Percentiles rank a stretch among this genome's conserved stretches.
Evolutionary conservation across 73 alveolate genomes (phyloP).

Genomic region (Effrenium voratum): DNA sequence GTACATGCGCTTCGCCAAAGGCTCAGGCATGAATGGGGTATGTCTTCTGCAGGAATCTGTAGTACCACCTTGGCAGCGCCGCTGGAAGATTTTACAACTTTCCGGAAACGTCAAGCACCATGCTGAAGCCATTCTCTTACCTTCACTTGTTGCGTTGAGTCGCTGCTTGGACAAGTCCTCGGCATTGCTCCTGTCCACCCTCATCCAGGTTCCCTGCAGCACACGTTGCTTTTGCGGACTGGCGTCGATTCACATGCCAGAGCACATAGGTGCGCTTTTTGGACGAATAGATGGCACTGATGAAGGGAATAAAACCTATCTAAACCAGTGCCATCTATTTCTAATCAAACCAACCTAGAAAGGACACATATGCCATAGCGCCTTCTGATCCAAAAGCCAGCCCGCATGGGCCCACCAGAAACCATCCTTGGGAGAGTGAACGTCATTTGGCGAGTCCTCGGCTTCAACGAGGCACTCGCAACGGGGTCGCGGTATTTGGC

Average conservation of each 20-base stretch:
- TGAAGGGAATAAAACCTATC: too few species aligned
- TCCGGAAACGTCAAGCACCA: background rate
- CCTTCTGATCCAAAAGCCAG: slow-evolving; percentile 92
- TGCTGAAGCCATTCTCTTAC: background rate
- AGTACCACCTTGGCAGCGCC: slow-evolving; percentile 74
- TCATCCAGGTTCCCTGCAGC: slow-evolving; percentile 92
- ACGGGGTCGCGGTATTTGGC: background rate
- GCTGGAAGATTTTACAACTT: background rate
- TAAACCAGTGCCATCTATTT: too few species aligned
- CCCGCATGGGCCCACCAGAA: slow-evolving; percentile 94
- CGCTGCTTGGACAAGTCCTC: slow-evolving; percentile 69
- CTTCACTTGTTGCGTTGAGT: slow-evolving; percentile 15
- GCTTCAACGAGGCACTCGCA: background rate
- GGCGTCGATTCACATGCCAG: too few species aligned
- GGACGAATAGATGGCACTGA: too few species aligned
- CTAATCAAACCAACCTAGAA: too few species aligned
- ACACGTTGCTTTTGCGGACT: too few species aligned
- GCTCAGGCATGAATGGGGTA: slow-evolving; percentile 52
- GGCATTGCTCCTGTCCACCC: slow-evolving; percentile 66
- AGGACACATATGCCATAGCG: too few species aligned
- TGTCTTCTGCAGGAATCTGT: slow-evolving; percentile 58
- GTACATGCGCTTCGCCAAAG: background rate
- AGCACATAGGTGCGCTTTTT: too few species aligned
- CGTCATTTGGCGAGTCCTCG: slow-evolving; percentile 82
- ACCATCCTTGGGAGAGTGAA: slow-evolving; percentile 93